Percentiles rank a stretch among this genome's conserved stretches.
Conservation (phyloP, 768 basidiomycete species). For the Lactifluus piperatus region DNA sequence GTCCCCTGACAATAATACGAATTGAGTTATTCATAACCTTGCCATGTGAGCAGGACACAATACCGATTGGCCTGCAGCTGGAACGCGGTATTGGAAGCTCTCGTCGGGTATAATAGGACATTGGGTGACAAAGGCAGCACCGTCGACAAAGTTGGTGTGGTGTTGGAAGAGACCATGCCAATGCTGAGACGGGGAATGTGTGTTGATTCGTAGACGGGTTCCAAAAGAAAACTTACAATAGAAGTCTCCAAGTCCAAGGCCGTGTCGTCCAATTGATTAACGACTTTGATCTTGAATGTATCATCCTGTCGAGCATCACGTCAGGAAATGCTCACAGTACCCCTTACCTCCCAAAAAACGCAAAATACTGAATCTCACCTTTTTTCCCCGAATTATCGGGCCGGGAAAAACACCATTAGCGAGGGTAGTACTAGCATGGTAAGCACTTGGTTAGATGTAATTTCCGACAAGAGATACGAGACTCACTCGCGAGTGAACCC, state of each 20-base stretch:
- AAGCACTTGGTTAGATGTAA: not conserved
- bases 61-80: slow-evolving; percentile 9
- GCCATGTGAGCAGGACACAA: too few relatives aligned
- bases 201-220: not conserved
- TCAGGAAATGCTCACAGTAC: too few relatives aligned
- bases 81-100: slow-evolving; percentile 15
- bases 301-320: not conserved
- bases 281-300: not conserved
- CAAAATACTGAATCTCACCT: not conserved
- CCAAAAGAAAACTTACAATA: not conserved
- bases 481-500: slow-evolving; percentile 20
- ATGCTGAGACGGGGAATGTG: slow-evolving; percentile 12
- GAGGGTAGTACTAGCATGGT: not conserved
- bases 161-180: slow-evolving; percentile 24
- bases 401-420: not conserved
- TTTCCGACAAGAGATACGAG: not conserved
- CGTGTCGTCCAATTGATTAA: not conserved
- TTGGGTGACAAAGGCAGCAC: slow-evolving; percentile 18
- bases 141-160: slow-evolving; percentile 15
- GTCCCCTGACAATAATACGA: slow-evolving; percentile 8
- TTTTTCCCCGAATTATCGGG: slow-evolving; percentile 1
- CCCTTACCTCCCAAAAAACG: too few relatives aligned
- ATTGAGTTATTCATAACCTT: not conserved
- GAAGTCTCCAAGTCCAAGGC: slow-evolving; percentile 11
- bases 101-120: slow-evolving; percentile 21